Base-by-base conservation (phyloP, 2,329 filamentous ascomycete species). In the Thermothelomyces thermophilus region DNA sequence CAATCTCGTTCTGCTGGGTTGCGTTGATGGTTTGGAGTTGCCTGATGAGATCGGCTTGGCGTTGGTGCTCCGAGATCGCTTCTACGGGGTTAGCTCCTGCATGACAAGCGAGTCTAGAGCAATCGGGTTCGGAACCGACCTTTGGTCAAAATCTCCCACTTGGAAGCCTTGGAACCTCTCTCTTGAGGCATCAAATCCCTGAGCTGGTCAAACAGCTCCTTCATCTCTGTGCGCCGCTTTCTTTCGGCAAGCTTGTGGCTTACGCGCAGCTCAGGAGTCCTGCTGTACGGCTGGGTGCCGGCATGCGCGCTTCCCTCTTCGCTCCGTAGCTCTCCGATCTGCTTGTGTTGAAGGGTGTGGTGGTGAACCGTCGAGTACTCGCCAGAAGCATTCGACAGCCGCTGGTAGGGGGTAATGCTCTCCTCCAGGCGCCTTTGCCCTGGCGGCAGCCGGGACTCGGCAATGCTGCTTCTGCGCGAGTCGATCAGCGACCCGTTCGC, bases 131-230 rank as follows among this genome's bases (percentile, higher is more conserved):
- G n/a, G 7, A 4, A 64, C 76, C 55, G 70, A 90, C 87, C 86
- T 73, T 91, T 91, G 2, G 86, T 90, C 14, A 94, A 65, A 42
- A 91, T 90, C 60, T 94, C 87, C 87, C 87, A 94, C 60, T 94
- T 94, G 58, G 86, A 90, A 0, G 87, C 87, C 65, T 93, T 94
- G 20, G 84, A 85, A 1, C 87, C 87, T 14, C 87, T 80, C 60
- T 88, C 87, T 58, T 89, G 85, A 1, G 87, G 87, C 70, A 91
- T 83, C 33, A 89, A 73, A 57, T 86, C 83, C 58, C 88, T 80
- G 8, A 93, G 70, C 59, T 88, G 84, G 57, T 93, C 87, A 62
- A 93, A 93, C 0, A 93, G 70, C 61, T 87, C 84, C 69, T 93
- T 93, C 87, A 93, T 93, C 64, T 93, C 87, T 8, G 87, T 90